Conservation (phyloP, 1,284 basidiomycete species). For the Rhodotorula sp. region DNA sequence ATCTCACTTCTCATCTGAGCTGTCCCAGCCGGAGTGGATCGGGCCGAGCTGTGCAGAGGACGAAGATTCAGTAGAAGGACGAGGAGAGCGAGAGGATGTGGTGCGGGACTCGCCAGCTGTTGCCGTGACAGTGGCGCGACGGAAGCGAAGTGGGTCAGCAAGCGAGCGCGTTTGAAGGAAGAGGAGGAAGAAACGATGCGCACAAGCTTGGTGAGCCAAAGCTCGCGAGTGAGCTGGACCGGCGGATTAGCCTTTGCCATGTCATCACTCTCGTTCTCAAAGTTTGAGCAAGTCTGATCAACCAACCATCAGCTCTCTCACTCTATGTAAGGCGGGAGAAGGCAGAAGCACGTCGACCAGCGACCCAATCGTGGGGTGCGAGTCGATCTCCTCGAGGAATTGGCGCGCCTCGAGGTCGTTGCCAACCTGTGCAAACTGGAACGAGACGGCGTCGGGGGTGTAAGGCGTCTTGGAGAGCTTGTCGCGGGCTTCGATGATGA, state of each 20-base stretch:
- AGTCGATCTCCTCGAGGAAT: conserved; percentile 48
- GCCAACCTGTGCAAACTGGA: conserved; percentile 54
- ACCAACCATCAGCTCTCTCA: neutral
- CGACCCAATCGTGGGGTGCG: neutral
- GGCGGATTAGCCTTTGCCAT: conserved; percentile 5
- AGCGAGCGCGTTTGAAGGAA: neutral
- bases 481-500: conserved; percentile 50
- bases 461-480: conserved; percentile 50
- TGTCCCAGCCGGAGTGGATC: neutral
- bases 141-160: too few species aligned
- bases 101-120: too few species aligned
- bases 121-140: too few species aligned
- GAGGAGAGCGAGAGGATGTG: neutral
- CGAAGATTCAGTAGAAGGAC: neutral
- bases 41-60: neutral
- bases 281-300: conserved; percentile 45
- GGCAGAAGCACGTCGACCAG: conserved; percentile 6
- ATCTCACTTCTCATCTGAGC: neutral
- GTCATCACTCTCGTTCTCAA: conserved; percentile 52
- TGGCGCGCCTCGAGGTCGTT: conserved; percentile 46
- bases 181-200: neutral
- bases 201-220: conserved; percentile 3
- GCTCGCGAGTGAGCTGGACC: neutral
- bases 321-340: too few species aligned
- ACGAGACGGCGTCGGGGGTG: conserved; percentile 53